A percentile compares a stretch with the other conserved stretches of the same genome.
Evolutionary conservation across 768 basidiomycete genomes (phyloP).

Genomic region (Candolleomyces eurysporus): DNA sequence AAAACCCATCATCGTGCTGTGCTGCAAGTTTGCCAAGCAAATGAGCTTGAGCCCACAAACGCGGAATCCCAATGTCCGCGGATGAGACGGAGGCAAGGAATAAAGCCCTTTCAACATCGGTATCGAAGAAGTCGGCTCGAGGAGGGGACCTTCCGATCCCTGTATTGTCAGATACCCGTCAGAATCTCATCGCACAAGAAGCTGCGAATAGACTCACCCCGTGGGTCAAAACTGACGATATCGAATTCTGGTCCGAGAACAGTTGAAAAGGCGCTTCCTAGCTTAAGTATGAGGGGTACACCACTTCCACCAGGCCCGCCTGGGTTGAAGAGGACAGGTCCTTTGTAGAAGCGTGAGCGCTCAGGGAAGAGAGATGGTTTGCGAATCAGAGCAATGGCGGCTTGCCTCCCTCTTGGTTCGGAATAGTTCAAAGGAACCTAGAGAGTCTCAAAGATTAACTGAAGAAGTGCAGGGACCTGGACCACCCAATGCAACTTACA

Average conservation of each 20-base stretch:
- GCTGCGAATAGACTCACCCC: conserved; percentile 26
- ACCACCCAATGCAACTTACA: conserved; percentile 3
- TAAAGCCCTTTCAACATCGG: conserved; percentile 29
- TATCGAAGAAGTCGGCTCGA: conserved; percentile 32
- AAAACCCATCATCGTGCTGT: conserved; percentile 24
- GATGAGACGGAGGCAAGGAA: conserved; percentile 10
- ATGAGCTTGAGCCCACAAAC: conserved; percentile 29
- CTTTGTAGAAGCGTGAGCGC: conserved; percentile 32
- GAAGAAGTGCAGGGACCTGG: neutral
- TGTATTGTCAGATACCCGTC: conserved; percentile 6
- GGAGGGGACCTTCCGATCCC: conserved; percentile 36
- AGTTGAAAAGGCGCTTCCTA: conserved; percentile 22
- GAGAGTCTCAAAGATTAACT: neutral
- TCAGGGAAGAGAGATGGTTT: conserved; percentile 30
- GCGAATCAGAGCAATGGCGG: conserved; percentile 42
- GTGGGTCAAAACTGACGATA: conserved; percentile 45
- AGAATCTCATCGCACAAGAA: neutral
- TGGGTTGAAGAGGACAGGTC: conserved; percentile 45
- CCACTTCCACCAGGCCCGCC: conserved; percentile 51
- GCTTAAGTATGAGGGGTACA: conserved; percentile 23
- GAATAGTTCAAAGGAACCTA: conserved; percentile 49
- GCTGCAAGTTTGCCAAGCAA: conserved; percentile 31
- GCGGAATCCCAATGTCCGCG: conserved; percentile 15
- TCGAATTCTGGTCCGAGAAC: conserved; percentile 44
- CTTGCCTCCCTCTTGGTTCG: conserved; percentile 34